phyloP scores from a whole-genome alignment of 768 basidiomycete genomes.

The Termitomyces eurrhizus region DNA sequence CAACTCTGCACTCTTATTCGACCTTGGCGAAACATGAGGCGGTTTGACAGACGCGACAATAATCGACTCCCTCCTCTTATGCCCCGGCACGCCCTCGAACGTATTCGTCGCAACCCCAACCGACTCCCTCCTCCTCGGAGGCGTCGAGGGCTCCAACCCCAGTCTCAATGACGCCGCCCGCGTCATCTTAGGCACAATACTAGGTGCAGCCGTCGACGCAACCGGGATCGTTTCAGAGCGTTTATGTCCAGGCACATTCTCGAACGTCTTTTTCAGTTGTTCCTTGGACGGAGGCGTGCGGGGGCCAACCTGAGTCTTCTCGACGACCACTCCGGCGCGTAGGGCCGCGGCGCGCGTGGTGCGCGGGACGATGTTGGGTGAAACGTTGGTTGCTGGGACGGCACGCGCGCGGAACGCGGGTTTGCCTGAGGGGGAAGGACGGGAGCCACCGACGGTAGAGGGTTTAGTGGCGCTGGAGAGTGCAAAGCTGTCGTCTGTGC shows the following conservation, averaged over 20 bases:
- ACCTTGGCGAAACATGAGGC: conserved; percentile 63
- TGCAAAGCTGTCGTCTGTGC: conserved; percentile 40
- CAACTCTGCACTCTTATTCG: conserved; percentile 77
- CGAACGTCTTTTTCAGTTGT: conserved; percentile 58
- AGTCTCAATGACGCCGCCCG: conserved; percentile 69
- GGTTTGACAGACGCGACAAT: conserved; percentile 63
- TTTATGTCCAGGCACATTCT: conserved; percentile 81
- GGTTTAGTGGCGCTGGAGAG: conserved; percentile 39
- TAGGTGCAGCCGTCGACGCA: conserved; percentile 70
- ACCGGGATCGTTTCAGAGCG: conserved; percentile 64
- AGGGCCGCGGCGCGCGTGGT: conserved; percentile 72
- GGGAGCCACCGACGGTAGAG: conserved; percentile 39
- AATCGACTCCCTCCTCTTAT: conserved; percentile 76
- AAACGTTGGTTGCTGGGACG: conserved; percentile 54
- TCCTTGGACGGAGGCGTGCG: conserved; percentile 60
- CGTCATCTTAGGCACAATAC: conserved; percentile 71
- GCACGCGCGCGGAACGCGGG: conserved; percentile 61
- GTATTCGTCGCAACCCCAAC: conserved; percentile 33
- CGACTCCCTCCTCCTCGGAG: conserved; percentile 35
- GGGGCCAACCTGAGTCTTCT: conserved; percentile 38
- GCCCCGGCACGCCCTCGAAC: conserved; percentile 82
- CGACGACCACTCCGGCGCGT: conserved; percentile 54
- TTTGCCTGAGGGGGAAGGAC: conserved; percentile 40
- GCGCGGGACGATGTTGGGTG: conserved; percentile 74
- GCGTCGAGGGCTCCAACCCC: conserved; percentile 42